A percentile compares a stretch with the other conserved stretches of the same genome.
phyloP scores from a whole-genome alignment of 225 moss, liverwort and hornwort genomes.

The Straminergon stramineum region DNA sequence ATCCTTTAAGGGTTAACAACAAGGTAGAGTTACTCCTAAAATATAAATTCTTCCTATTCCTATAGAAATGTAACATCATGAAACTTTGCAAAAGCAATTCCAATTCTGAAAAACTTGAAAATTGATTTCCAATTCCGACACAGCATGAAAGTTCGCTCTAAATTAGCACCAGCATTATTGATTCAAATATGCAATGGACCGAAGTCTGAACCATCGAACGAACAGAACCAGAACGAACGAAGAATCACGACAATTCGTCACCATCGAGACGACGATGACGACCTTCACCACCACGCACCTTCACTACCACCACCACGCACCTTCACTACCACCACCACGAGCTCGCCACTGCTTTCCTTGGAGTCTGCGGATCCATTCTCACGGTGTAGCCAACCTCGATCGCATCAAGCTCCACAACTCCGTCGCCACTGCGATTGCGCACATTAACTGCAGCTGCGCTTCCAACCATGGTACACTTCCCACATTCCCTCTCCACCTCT shows the following conservation, averaged over 20 bases:
- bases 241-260: not conserved
- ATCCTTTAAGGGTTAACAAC: too few relatives aligned
- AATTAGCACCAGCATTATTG: not conserved
- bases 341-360: not conserved
- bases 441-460: not conserved
- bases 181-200: not conserved
- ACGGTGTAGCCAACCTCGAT: not conserved
- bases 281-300: not conserved
- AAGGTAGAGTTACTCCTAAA: rapidly evolving
- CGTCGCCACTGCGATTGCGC: not conserved
- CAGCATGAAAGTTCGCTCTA: not conserved
- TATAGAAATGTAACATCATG: not conserved
- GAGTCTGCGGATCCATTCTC: not conserved
- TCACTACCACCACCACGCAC: not conserved
- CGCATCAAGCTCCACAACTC: not conserved
- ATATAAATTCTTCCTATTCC: not conserved
- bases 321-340: not conserved
- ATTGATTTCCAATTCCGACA: not conserved
- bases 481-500: too few relatives aligned
- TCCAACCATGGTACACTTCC: not conserved
- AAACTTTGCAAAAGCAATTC: not conserved
- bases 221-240: not conserved
- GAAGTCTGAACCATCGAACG: not conserved
- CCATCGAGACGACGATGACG: not conserved
- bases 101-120: not conserved